Evolutionary conservation across 768 basidiomycete genomes (phyloP), one percentile per base, ranked within the genome.

Genomic region (Obba rivulosa): DNA sequence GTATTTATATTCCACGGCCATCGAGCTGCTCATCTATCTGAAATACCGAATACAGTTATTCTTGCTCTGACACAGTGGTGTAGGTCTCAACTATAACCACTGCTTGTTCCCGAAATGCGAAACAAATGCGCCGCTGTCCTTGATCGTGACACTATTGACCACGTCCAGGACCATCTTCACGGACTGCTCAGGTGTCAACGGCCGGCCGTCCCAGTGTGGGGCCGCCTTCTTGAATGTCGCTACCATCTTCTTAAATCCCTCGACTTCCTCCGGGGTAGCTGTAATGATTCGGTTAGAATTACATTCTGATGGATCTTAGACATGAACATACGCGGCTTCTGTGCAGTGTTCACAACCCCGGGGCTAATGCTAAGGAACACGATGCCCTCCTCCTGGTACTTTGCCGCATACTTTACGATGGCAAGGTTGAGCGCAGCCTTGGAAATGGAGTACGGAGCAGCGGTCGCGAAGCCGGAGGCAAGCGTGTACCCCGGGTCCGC

Each of bases 381-480:
- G 49, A 70, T 59, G 16, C 68, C 69, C 41, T 72, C 67, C 3
- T 51, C 21, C 49, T 62, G 62, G 53, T 48, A 61, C 36, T 55
- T 34, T 8, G 50, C 52, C 9, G 71, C 67, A 48, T 68, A 73
- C 51, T 72, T 69, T 16, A 62, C 66, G 10, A 63, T 54, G 20
- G 58, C 67, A 59, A 70, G 61, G 48, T 72, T 67, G 8, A 68
- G 34, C 2, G 66, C 72, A 4, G 66, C 63, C 57, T 74, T 72
- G 45, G 69, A 62, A 22, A 68, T 57, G 23, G 57, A 47, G 57
- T 74, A 74, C 8, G 65, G 50, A 4, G 52, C 47, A 16, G 24
- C 13, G 11, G 13, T 38, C 14, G 22, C 17, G 28, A 53, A 47
- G 10, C 49, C 59, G n/a, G 50, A 10, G 4, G 11, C 8, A 17